These are phyloP conservation scores for Trichosporon asahii DNA, from an alignment of 1,284 basidiomycete species.

Conservation along the genomic window DNA sequence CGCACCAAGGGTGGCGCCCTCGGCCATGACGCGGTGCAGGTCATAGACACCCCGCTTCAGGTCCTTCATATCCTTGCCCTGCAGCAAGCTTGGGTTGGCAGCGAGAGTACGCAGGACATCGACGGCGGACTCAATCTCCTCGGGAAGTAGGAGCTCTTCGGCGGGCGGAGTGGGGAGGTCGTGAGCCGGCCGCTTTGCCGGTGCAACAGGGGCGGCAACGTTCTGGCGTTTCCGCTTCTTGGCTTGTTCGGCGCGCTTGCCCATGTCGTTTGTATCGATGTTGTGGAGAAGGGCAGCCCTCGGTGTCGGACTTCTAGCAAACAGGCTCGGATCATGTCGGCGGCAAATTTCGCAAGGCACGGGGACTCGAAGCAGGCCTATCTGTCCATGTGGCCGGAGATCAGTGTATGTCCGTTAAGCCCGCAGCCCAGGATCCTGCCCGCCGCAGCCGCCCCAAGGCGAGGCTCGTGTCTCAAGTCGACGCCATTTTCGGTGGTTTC, in stretches of 20 bases:
- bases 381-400: neutral
- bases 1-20: conserved; percentile 44
- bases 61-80: conserved; percentile 42
- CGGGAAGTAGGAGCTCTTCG: conserved; percentile 33
- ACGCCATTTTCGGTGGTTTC: too few relatives aligned
- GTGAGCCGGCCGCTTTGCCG: neutral
- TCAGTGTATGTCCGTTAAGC: neutral
- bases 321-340: neutral
- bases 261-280: conserved; percentile 23
- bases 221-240: conserved; percentile 27
- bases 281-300: too few relatives aligned
- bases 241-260: conserved; percentile 28
- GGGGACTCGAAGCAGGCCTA: neutral
- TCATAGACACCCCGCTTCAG: conserved; percentile 48
- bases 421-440: neutral
- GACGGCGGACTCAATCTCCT: conserved; percentile 46
- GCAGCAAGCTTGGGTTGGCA: conserved; percentile 42
- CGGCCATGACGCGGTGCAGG: conserved; percentile 43
- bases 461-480: too few relatives aligned
- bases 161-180: conserved; percentile 2
- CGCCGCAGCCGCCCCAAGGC: too few relatives aligned
- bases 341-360: neutral
- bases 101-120: conserved; percentile 40
- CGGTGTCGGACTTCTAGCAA: neutral
- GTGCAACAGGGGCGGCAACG: conserved; percentile 10